Evolutionary conservation across 495 filamentous ascomycete genomes (phyloP).

Genomic region (Podospora appendiculata): DNA sequence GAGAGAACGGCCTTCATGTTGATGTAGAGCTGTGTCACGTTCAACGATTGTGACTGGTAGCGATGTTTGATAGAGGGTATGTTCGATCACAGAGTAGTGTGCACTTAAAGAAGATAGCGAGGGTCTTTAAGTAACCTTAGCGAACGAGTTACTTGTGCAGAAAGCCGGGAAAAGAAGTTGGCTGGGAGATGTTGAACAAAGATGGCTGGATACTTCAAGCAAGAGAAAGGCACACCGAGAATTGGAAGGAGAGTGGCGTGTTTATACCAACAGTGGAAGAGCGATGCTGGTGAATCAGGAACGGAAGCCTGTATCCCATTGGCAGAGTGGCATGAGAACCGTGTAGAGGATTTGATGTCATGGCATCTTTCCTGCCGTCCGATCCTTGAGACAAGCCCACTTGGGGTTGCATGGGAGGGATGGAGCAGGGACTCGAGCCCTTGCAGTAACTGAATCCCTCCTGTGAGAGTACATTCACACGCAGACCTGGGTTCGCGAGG

Average conservation of each 20-base stretch:
- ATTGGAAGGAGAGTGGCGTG: not conserved
- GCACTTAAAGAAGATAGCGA: conserved; percentile 12
- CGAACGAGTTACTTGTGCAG: conserved; percentile 35
- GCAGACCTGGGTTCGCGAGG: too few species aligned
- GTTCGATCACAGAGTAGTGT: not conserved
- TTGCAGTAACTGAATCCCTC: not conserved
- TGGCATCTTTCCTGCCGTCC: conserved; percentile 7
- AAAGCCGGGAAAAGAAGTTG: conserved; percentile 12
- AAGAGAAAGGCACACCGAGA: not conserved
- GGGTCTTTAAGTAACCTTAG: conserved; percentile 37
- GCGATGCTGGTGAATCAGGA: too few species aligned
- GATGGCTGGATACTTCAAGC: conserved; percentile 12
- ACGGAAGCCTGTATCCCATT: too few species aligned
- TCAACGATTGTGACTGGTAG: conserved; percentile 9
- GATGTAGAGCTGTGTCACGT: conserved; percentile 1
- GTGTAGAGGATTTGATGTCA: not conserved
- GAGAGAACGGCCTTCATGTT: conserved; percentile 35
- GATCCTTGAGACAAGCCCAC: not conserved
- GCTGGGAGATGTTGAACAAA: conserved; percentile 13
- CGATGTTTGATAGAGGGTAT: not conserved
- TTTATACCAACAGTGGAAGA: conserved; percentile 1
- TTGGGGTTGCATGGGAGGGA: not conserved
- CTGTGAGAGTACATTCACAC: too few species aligned
- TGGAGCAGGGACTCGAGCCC: not conserved
- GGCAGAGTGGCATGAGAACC: too few species aligned